These are phyloP conservation scores for Rhodomyrtus tomentosa DNA, from an alignment of 345 rosid genomes.

Conservation along the genomic window DNA sequence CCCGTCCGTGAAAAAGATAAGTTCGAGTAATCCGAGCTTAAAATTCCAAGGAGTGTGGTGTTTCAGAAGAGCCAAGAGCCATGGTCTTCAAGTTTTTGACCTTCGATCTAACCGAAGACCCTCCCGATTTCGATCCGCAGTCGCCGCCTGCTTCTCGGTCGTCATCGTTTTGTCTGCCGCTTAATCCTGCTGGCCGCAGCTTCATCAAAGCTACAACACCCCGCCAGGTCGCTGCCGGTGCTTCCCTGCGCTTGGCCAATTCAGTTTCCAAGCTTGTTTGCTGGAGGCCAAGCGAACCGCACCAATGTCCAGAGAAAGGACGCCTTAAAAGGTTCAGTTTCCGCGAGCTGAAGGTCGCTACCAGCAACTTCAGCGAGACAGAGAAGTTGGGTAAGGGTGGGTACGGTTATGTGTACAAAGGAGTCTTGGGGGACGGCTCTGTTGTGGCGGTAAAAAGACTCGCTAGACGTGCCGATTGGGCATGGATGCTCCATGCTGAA, in stretches of 20 bases:
- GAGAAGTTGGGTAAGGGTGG: background rate
- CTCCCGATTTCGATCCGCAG: background rate
- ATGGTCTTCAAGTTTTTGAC: background rate
- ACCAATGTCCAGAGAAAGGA: background rate
- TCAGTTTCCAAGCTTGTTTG: background rate
- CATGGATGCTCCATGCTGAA: background rate
- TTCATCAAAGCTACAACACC: background rate
- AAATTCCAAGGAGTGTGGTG: background rate
- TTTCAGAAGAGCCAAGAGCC: background rate
- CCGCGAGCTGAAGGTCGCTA: background rate
- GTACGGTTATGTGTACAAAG: background rate
- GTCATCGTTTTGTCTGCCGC: background rate
- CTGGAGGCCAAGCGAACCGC: background rate
- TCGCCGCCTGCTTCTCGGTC: background rate
- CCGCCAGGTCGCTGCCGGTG: background rate
- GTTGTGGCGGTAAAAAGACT: background rate
- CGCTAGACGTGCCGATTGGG: background rate
- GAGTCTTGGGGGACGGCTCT: background rate
- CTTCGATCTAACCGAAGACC: background rate
- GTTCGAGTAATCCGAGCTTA: background rate
- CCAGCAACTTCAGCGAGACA: background rate
- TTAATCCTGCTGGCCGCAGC: background rate
- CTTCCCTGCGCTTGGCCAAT: background rate
- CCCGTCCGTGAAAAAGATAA: background rate
- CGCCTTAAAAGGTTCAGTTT: background rate